phyloP scores from a whole-genome alignment of 495 filamentous ascomycete species.

The Jackrogersella minutella region DNA sequence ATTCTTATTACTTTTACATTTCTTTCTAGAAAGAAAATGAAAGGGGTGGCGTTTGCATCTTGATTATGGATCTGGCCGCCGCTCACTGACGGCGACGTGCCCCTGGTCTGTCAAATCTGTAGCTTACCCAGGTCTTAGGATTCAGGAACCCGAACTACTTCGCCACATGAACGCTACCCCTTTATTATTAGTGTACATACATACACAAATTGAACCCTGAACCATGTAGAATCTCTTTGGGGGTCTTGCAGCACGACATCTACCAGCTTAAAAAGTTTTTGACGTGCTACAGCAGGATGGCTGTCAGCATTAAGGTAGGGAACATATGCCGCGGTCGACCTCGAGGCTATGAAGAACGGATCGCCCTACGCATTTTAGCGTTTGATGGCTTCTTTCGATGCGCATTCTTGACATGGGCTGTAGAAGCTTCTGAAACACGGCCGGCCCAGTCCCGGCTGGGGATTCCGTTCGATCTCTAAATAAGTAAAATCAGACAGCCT shows the following conservation, averaged over 20 bases:
- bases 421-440: slow-evolving; percentile 42
- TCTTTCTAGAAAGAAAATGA: slow-evolving; percentile 1
- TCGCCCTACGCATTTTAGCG: slow-evolving; percentile 41
- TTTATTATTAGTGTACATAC: slow-evolving; percentile 37
- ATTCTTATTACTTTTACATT: slow-evolving; percentile 3
- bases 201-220: slow-evolving; percentile 32
- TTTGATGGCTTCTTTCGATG: slow-evolving; percentile 40
- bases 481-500: slow-evolving; percentile 17
- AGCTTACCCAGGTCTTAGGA: slow-evolving; percentile 15
- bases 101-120: slow-evolving; percentile 16
- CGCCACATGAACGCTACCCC: slow-evolving; percentile 36
- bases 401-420: slow-evolving; percentile 38
- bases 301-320: slow-evolving; percentile 36
- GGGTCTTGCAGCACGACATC: slow-evolving; percentile 40
- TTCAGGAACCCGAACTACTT: slow-evolving; percentile 39
- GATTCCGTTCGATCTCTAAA: slow-evolving; percentile 39
- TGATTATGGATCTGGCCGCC: slow-evolving; percentile 8
- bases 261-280: slow-evolving; percentile 31
- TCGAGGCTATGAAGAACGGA: slow-evolving; percentile 29
- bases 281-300: slow-evolving; percentile 28
- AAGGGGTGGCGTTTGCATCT: slow-evolving; percentile 9
- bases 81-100: slow-evolving; percentile 28
- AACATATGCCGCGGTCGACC: slow-evolving; percentile 30
- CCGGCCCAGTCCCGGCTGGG: slow-evolving; percentile 36
- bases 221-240: slow-evolving; percentile 38